Evolutionary conservation across 257 asterid genomes (phyloP), one percentile per base, ranked within the genome.

Genomic region (Plectranthus barbatus): DNA sequence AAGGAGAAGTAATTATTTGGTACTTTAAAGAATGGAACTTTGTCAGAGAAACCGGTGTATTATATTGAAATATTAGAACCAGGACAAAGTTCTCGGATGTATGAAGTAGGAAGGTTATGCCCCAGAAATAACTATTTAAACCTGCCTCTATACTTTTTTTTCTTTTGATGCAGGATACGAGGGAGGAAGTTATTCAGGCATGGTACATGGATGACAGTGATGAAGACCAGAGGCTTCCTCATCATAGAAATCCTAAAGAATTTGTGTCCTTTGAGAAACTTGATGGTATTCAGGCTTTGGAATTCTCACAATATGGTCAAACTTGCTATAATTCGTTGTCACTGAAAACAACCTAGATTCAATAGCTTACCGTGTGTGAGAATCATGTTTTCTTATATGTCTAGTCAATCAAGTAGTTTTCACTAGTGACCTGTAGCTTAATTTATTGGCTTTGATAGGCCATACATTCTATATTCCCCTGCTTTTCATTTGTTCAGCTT

Each of bases 121-220:
- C 20, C 40, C 40, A 26, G 31, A 18, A 20, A 2, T 0, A 14
- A 44, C 44, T 49, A 37, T 34, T 37, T 39, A 9, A 4, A 44
- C 29, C 7, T 34, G 0, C 52, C 42, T 18, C 11, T 65, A 34
- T 37, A 56, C 20, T 65, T 49, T 78, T 31, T 61, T 54, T 65
- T 49, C 26, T 61, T 50, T 67, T 37, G 29, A 33, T 62, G 62
- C 81, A 91, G 98, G 98, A 81, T 74, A 67, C 55, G 8, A 71
- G 84, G 67, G 95, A 71, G 66, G 96, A 86, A 64, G 81, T 88
- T 54, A 80, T 91, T 47, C 88, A 88, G 81, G 98, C 98, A 69
- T 91, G 98, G 98, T 91, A 88, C 78, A 88, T 91, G 98, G 96
- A 91, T 81, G 90, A 84, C 71, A 84, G 88, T 63, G 57, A 78